Evolutionary conservation across 179 eudicot genomes (phyloP), one percentile per base, ranked within the genome.

Genomic region (Camellia oleifera): DNA sequence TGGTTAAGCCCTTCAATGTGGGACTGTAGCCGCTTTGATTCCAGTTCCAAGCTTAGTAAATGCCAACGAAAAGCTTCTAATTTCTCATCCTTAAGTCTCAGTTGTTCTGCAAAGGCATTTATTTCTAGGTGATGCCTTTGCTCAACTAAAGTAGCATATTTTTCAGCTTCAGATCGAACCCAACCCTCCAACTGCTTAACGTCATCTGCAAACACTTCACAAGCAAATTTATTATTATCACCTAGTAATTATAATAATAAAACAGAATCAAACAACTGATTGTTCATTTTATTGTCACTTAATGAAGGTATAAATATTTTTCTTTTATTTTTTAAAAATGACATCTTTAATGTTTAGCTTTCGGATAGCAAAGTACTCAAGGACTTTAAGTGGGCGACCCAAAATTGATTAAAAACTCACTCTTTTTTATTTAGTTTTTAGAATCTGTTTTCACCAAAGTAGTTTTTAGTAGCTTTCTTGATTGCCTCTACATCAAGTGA

Each of bases 51-150:
- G 83, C 93, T 89, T 32, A 91, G 45, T 70, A 85, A 78, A 82
- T 88, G 88, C 98, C 97, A 91, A 9, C 86, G 91, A 17, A 82
- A 89, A 65, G 88, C 91, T 89, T 92, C 95, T 83, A 96, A 75
- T 77, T 89, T 95, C 73, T 96, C 97, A 32, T 94, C 96, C 78
- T 89, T 94, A 65, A 90, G 82, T 69, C 90, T 87, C 84, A 96
- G 78, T 79, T 92, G 92, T 79, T 92, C 97, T 7, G 91, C 85
- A 76, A 96, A 91, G 12, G 94, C 95, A 68, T 91, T 91, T 72
- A 96, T 76, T 78, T 94, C 98, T 13, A 84, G 80, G 56, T 84
- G 91, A 85, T 91, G 99, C 74, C 87, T 82, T 73, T 94, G 88
- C 79, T 94, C 91, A 72, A 90, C 74, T 62, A 86, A 82, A 74